Base-by-base conservation (phyloP, 164 flowering plant genomes). In the Kalanchoe fedtschenkoi region DNA sequence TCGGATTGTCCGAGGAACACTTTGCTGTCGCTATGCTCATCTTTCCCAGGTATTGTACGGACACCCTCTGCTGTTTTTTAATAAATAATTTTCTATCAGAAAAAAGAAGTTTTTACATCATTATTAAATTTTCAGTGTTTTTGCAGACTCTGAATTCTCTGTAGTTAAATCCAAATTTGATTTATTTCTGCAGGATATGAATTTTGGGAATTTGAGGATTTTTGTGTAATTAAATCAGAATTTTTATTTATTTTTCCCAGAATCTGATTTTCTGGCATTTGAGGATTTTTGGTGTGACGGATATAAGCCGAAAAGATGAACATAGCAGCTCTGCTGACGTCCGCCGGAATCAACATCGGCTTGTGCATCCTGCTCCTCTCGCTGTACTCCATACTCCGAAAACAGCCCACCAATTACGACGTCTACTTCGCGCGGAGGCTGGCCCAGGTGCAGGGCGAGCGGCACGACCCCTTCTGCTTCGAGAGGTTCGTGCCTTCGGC, bases 401-500 rank as follows among this genome's bases (percentile, higher is more conserved):
- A 84, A 74, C 98, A 92, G 68, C 96, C 95, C 15, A 72, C 82
- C 77, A 80, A 83, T 73, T 67, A 72, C 9, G 65, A 62, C 67
- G 91, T 92, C 16, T 92, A 92, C 64, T 89, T 89, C 67, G 87
- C 83, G 7, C 75, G 89, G 42, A 78, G 74, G 76, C 70, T 88
- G 65, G 82, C 85, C 67, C 77, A 78, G 56, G 73, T 44, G 6
- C 30, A 62, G 2, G 34, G 65, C 38, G 75, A 61, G 59, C 68
- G 51, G 14, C 46, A 37, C 11, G 84, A 82, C 58, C 69, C 80
- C 30, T 76, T 76, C 62, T 69, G 76, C 37, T 58, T 58, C 32
- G 90, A 85, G 1, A 83, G 91, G 72, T 78, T 89, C 46, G 78
- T 92, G 65, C 98, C 98, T 54, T 87, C 96, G 10, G 79, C 96